Base-by-base conservation (phyloP, 2,329 filamentous ascomycete species). In the Pseudogymnoascus sp. region DNA sequence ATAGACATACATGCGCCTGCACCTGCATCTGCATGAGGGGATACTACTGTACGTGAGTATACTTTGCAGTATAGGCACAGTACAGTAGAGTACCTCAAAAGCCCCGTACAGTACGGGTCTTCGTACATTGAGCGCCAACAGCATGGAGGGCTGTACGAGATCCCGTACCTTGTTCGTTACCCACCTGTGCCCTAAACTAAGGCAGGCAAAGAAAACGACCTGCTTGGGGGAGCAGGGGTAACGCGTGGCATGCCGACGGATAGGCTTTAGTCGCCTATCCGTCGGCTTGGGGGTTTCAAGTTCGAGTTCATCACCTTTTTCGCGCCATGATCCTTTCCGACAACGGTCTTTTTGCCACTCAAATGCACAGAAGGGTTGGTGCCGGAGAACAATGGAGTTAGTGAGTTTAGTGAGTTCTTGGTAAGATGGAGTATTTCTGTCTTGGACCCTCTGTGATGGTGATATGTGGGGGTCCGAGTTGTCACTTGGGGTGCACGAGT, bases 161-260 rank as follows among this genome's bases (percentile, higher is more conserved):
- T 52, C 45, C 18, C 45, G 45, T 52, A 52, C 45, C 45, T 31
- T 52, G 6, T 25, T 52, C 27, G 27, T 18, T 52, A 52, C 31
- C 45, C 45, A 52, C 45, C 45, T 52, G n/a, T 52, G 45, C 45
- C 45, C 45, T 52, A 18, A 52, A 52, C 45, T 52, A 52, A 18
- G 13, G 45, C 13, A 52, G 45, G 45, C n/a, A 52, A 25, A 31
- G 18, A 52, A 52, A 9, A 4, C 45, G 27, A 52, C 25, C 45
- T 8, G 45, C 45, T 42, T 52, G 13, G 45, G 45, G 27, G 27
- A 31, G n/a, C 45, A 52, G 27, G 45, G 45, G 45, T 52, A 4
- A n/a, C 45, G 25, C 45, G 45, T 52, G 45, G 45, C 45, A 52
- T 31, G 45, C 45, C 45, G 45, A 31, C 27, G 45, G 45, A 52